phyloP scores from a whole-genome alignment of 2,329 filamentous ascomycete genomes.

The Cladosporium velox region DNA sequence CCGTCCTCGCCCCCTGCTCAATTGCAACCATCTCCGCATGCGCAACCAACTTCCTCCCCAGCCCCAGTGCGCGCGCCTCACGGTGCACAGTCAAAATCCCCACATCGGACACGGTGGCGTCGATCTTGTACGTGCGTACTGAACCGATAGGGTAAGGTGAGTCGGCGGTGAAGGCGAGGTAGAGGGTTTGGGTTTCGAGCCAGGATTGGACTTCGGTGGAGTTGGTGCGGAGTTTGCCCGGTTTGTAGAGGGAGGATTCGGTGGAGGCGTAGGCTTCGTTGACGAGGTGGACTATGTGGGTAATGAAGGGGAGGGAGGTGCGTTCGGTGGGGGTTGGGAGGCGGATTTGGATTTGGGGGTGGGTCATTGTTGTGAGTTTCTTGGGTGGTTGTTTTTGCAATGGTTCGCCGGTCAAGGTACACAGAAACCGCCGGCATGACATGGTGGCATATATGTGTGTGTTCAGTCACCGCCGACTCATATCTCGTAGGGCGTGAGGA shows the following conservation, averaged over 20 bases:
- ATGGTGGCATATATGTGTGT: not conserved
- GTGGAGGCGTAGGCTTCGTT: constrained; percentile 2
- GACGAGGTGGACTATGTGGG: not conserved
- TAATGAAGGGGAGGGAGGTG: not conserved
- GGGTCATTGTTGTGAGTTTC: not conserved
- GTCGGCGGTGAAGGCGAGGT: not conserved
- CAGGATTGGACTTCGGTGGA: not conserved
- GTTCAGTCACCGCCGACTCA: not conserved
- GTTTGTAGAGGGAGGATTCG: not conserved
- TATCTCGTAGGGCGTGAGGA: not conserved
- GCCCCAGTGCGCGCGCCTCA: not conserved
- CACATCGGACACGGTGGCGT: not conserved
- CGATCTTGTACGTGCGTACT: not conserved
- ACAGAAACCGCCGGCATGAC: not conserved
- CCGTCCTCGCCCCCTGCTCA: not conserved
- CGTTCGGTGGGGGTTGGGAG: constrained; percentile 3
- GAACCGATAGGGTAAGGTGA: not conserved
- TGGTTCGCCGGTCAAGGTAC: too few species aligned
- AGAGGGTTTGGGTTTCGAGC: not conserved
- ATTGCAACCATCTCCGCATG: not conserved
- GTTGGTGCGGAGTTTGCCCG: not conserved
- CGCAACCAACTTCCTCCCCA: not conserved
- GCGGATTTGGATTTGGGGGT: not conserved
- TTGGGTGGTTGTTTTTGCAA: not conserved
- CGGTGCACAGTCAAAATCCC: not conserved